Evolutionary conservation across 495 filamentous ascomycete genomes (phyloP), one percentile per base, ranked within the genome.

Genomic region (Podospora appendiculata): DNA sequence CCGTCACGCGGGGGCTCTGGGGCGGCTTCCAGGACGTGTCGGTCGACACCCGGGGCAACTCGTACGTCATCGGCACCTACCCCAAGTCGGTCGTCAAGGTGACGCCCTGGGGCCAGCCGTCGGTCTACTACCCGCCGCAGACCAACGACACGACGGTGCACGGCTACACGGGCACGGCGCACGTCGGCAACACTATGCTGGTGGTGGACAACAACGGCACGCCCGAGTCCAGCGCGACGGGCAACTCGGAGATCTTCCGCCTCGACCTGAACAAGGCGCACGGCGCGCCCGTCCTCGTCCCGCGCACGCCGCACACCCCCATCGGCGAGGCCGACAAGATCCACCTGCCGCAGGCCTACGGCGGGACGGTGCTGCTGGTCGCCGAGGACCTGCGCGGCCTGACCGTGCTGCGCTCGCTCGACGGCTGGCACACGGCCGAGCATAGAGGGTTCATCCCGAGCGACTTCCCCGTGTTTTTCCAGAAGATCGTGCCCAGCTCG

Each of bases 371-470:
- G 6, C 47, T 70, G 42, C 55, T 73, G 18, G 59, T 70, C 0
- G 50, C 59, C 1, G 45, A 32, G n/a, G 52, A 65, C 39, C 48
- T 54, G 0, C 14, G 17, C 8, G 68, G 70, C 1, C 53, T 69
- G n/a, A 59, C 58, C 42, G 70, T 73, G 47, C 56, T 71, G 7
- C 50, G 64, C 33, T 68, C 65, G 1, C 53, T 56, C 41, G 59
- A 70, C 40, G 58, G 53, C 50, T 71, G 70, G 70, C 48, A 58
- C 44, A 56, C 45, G 7, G 67, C 68, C 13, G 67, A 73, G 54
- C 61, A 67, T 44, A 41, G 68, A 13, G 68, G 68, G 1, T 54
- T 55, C 0, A 60, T 70, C 8, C 51, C 66, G 47, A 58, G 54
- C 36, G 46, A 56, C 8, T 54, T 47, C 3, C n/a, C 56, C 18